Evolutionary conservation across 495 filamentous ascomycete species (phyloP).

Genomic region (Xylaria venustula): DNA sequence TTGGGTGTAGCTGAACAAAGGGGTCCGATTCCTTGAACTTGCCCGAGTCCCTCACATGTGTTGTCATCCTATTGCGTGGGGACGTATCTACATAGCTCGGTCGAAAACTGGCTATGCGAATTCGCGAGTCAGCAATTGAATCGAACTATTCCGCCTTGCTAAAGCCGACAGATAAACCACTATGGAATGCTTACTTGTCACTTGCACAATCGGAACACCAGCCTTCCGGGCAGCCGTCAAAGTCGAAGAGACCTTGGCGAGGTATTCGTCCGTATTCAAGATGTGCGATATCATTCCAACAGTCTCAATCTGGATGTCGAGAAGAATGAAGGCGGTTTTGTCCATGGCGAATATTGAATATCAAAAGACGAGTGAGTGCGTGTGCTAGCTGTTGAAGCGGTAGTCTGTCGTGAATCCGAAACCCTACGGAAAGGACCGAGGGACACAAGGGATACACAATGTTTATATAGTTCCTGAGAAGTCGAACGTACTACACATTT

Average conservation of each 20-base stretch:
- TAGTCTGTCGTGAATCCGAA: too few species aligned
- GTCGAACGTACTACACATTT: too few species aligned
- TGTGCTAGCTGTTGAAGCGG: background rate
- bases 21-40: conserved; percentile 25
- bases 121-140: background rate
- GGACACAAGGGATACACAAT: too few species aligned
- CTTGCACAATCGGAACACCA: conserved; percentile 31
- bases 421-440: too few species aligned
- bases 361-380: background rate
- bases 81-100: conserved; percentile 32
- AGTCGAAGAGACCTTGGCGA: conserved; percentile 24
- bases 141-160: background rate
- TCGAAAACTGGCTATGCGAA: conserved; percentile 29
- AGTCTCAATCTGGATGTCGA: conserved; percentile 37
- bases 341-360: conserved; percentile 20
- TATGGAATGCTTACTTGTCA: conserved; percentile 12
- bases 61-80: conserved; percentile 23
- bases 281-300: conserved; percentile 17
- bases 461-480: background rate
- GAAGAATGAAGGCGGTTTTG: conserved; percentile 34
- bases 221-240: conserved; percentile 28
- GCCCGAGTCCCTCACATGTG: conserved; percentile 14
- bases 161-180: background rate
- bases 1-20: conserved; percentile 23
- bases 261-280: conserved; percentile 18